Evolutionary conservation across 2,329 filamentous ascomycete genomes (phyloP), one percentile per base, ranked within the genome.

Genomic region (Aspergillus quadricinctus): DNA sequence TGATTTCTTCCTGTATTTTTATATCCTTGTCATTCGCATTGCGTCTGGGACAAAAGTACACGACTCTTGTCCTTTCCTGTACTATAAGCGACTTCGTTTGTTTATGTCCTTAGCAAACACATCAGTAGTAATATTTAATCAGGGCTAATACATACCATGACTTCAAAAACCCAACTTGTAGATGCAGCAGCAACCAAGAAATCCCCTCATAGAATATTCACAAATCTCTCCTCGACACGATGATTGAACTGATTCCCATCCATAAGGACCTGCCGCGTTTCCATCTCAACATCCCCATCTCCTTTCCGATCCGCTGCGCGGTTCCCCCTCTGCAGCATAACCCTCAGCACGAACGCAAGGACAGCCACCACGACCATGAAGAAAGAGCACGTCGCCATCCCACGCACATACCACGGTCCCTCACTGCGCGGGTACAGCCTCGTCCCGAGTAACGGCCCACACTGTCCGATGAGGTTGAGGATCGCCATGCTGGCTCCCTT

Each of bases 401-500:
- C 87, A 1, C 65, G 73, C 3, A 82, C 75, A 66, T 87, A 89
- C 68, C 81, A 87, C 1, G 86, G 86, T 9, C 76, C 81, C 58
- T 88, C 82, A 10, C 67, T 64, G 21, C 68, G 63, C 0, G 87
- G 87, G 64, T 88, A 89, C 51, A 89, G 72, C 48, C 85, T 77
- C 6, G 84, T 87, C 17, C 86, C 87, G n/a, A 89, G 75, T 3
- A 89, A 73, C 1, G 90, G 90, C 0, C 90, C 90, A 61, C 86
- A 87, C 74, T 95, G 90, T 1, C 90, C 92, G 14, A 96, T 81
- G 37, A 91, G 67, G 72, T 96, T 92, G 67, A 97, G 72, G 31
- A 96, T 79, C 1, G 88, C 90, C 66, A 96, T 89, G 1, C 88
- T 90, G 1, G 85, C 85, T 0, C 90, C 90, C 62, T 89, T 88